A percentile compares a stretch with the other conserved stretches of the same genome.
These are phyloP conservation scores for Suhomyces sp. DNA, from an alignment of 805 yeast genomes.

Conservation along the genomic window DNA sequence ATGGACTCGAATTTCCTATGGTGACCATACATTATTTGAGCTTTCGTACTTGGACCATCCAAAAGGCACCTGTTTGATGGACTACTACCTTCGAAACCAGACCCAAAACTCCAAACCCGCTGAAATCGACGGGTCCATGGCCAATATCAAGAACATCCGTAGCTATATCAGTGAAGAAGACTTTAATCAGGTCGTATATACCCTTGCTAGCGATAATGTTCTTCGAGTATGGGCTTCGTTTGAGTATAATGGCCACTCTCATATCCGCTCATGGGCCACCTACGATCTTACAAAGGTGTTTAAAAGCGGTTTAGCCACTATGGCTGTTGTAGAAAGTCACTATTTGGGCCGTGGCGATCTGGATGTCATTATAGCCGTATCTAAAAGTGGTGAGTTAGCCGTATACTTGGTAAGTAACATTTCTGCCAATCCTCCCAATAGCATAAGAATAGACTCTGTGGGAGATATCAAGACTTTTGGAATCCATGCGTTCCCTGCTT, in stretches of 20 bases:
- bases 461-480: constrained; percentile 11
- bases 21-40: constrained; percentile 59
- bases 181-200: constrained; percentile 49
- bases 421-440: constrained; percentile 53
- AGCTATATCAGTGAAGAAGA: constrained; percentile 31
- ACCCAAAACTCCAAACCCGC: background rate
- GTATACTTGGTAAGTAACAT: constrained; percentile 51
- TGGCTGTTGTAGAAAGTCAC: constrained; percentile 37
- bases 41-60: constrained; percentile 68
- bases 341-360: constrained; percentile 22
- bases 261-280: constrained; percentile 57
- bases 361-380: constrained; percentile 40
- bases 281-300: constrained; percentile 23
- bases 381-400: constrained; percentile 39
- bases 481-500: constrained; percentile 12
- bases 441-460: constrained; percentile 42
- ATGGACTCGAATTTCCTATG: constrained; percentile 75
- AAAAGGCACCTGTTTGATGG: constrained; percentile 43
- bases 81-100: constrained; percentile 33
- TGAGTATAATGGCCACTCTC: constrained; percentile 56
- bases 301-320: constrained; percentile 10
- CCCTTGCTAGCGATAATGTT: constrained; percentile 57
- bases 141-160: constrained; percentile 34
- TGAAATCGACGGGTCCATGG: constrained; percentile 25
- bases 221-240: constrained; percentile 70